Conservation (phyloP, 257 asterid genomes). For the Solanum sejunctum region DNA sequence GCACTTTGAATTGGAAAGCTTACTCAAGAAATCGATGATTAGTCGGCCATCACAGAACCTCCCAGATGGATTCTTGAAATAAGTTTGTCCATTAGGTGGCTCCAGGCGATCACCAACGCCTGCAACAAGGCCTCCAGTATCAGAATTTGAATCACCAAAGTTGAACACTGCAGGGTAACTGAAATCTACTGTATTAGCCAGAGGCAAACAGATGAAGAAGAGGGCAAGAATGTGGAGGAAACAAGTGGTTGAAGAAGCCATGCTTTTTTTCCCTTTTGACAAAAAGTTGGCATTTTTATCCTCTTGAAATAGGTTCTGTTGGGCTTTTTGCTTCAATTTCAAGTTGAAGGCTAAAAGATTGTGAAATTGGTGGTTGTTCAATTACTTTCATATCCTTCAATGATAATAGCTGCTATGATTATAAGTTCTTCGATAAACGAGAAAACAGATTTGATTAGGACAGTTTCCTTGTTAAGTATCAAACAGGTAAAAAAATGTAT, state of each 20-base stretch:
- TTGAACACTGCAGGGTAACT: conserved; percentile 86
- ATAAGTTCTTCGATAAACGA: neutral
- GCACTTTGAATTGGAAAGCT: neutral
- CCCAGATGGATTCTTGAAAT: conserved; percentile 80
- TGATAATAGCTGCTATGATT: neutral
- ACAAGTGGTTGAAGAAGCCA: conserved; percentile 27
- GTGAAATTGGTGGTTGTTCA: neutral
- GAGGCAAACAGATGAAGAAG: conserved; percentile 13
- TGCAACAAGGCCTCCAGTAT: conserved; percentile 73
- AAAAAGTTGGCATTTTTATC: neutral
- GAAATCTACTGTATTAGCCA: conserved; percentile 48
- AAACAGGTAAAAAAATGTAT: neutral
- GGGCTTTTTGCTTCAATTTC: conserved; percentile 26
- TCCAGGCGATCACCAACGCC: conserved; percentile 52
- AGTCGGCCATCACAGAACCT: conserved; percentile 87
- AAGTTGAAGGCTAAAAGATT: conserved; percentile 26
- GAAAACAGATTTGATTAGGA: neutral
- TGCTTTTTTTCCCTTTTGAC: conserved; percentile 1
- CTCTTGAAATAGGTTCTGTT: conserved; percentile 1
- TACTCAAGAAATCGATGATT: conserved; percentile 67
- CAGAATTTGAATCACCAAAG: conserved; percentile 98
- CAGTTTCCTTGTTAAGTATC: neutral
- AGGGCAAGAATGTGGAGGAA: conserved; percentile 11
- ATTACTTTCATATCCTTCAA: conserved; percentile 1
- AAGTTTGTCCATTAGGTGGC: conserved; percentile 73